These are phyloP conservation scores for Calycina herbarum DNA, from an alignment of 2,329 filamentous ascomycete genomes.

Conservation along the genomic window DNA sequence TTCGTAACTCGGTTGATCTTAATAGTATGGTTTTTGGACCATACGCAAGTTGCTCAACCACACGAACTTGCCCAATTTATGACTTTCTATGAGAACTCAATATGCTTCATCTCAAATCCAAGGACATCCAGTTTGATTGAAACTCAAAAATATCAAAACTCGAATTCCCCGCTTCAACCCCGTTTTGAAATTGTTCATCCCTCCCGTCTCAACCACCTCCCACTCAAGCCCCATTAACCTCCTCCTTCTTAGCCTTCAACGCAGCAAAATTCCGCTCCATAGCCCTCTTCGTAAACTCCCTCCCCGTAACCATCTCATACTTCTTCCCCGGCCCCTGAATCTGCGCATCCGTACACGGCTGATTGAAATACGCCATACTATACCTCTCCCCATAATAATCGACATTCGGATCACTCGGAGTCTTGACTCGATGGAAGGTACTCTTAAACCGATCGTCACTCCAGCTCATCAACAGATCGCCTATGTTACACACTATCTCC, in stretches of 20 bases:
- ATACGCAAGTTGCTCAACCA: no score
- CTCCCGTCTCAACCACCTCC: no score
- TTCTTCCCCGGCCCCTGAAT: conserved; percentile 63
- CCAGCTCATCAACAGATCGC: conserved; percentile 67
- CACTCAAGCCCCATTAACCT: conserved; percentile 13
- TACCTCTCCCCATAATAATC: conserved; percentile 61
- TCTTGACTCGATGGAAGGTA: conserved; percentile 64
- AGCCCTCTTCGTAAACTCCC: conserved; percentile 57
- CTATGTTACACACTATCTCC: conserved; percentile 65
- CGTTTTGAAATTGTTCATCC: no score
- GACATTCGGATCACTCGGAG: conserved; percentile 52
- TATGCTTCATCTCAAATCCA: no score
- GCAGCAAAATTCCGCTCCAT: conserved; percentile 57
- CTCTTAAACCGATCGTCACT: conserved; percentile 67
- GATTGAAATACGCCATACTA: conserved; percentile 67
- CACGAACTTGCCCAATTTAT: no score
- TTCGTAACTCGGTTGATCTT: no score
- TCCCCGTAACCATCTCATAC: conserved; percentile 60
- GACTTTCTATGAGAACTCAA: no score
- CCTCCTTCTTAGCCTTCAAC: conserved; percentile 49
- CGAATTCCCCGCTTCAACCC: no score
- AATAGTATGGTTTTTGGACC: no score
- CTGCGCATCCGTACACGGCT: conserved; percentile 56
- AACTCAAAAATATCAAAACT: no score
- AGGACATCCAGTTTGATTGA: no score